Percentiles rank a stretch among this genome's conserved stretches.
phyloP scores from a whole-genome alignment of 176 grass and related monocot species.

The Carex kokanica region DNA sequence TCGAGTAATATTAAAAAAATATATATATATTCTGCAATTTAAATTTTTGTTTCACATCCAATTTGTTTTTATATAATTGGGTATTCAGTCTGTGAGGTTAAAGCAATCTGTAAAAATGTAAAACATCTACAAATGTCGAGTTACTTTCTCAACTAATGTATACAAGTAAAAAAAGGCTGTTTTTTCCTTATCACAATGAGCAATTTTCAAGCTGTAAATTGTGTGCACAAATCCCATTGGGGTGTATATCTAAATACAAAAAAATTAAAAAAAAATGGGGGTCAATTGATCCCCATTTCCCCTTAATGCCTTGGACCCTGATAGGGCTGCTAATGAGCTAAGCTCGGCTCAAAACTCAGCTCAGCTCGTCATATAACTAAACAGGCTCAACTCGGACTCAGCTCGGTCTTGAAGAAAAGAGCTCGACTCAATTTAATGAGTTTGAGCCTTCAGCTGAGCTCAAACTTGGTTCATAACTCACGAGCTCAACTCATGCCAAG shows the following conservation, averaged over 20 bases:
- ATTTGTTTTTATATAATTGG: not conserved
- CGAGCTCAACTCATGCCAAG: too few species aligned
- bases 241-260: not conserved
- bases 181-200: not conserved
- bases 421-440: too few species aligned
- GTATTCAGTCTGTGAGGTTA: conserved; percentile 8
- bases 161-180: not conserved
- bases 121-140: not conserved
- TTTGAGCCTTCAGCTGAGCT: too few species aligned
- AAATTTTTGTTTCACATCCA: not conserved
- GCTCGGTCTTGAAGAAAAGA: too few species aligned
- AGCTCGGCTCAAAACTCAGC: too few species aligned
- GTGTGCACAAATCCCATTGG: not conserved
- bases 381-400: too few species aligned
- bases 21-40: not conserved
- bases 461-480: too few species aligned
- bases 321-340: too few species aligned
- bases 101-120: conserved; percentile 19
- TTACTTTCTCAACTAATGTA: not conserved
- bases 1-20: not conserved
- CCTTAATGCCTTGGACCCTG: too few species aligned
- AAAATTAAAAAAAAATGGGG: too few species aligned
- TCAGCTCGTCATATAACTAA: too few species aligned
- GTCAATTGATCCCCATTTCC: too few species aligned
- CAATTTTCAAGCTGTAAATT: not conserved